These are phyloP conservation scores for Spathaspora passalidarum DNA, from an alignment of 805 yeast genomes.

Conservation along the genomic window DNA sequence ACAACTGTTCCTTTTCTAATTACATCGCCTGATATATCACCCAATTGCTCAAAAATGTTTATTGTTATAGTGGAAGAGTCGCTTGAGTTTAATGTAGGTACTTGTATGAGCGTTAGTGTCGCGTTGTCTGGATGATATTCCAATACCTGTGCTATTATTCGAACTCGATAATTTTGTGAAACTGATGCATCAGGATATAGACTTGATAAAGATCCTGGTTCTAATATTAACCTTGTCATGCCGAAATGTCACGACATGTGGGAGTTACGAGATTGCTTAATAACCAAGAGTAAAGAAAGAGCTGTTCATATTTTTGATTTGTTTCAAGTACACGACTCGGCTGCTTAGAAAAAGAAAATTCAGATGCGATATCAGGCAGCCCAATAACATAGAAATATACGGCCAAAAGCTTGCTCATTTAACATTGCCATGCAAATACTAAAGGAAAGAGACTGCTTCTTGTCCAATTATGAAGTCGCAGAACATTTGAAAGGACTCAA, in stretches of 20 bases:
- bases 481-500: conserved; percentile 51
- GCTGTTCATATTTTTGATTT: too few species aligned
- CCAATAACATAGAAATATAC: neutral
- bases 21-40: conserved; percentile 2
- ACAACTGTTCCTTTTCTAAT: conserved; percentile 14
- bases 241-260: too few species aligned
- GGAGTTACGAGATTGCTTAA: too few species aligned
- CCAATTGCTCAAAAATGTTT: conserved; percentile 10
- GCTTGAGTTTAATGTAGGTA: conserved; percentile 5
- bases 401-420: neutral
- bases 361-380: neutral
- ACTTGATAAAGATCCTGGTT: conserved; percentile 20
- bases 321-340: neutral
- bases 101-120: conserved; percentile 10
- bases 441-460: conserved; percentile 50
- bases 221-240: conserved; percentile 31
- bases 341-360: neutral
- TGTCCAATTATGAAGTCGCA: conserved; percentile 65
- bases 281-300: neutral
- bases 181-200: conserved; percentile 23
- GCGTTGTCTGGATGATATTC: conserved; percentile 14
- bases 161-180: conserved; percentile 16
- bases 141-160: conserved; percentile 29
- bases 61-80: conserved; percentile 4
- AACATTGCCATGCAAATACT: conserved; percentile 38